These are phyloP conservation scores for Mycena amicta DNA, from an alignment of 768 basidiomycete species.

Conservation along the genomic window DNA sequence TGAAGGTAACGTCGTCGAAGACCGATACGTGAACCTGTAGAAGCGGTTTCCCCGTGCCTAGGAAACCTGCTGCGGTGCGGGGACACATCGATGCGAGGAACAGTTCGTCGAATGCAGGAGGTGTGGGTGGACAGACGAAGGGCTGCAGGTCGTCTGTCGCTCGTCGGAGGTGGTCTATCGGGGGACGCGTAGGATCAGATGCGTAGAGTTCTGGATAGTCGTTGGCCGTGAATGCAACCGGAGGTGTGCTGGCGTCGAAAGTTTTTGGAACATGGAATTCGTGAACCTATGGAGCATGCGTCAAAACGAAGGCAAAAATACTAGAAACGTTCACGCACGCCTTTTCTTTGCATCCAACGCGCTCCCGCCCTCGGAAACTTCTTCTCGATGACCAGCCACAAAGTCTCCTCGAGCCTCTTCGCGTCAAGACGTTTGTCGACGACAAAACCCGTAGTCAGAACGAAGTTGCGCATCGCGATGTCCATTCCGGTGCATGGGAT, in stretches of 20 bases:
- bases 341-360: neutral
- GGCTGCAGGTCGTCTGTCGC: neutral
- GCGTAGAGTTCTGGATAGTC: constrained; percentile 7
- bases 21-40: constrained; percentile 9
- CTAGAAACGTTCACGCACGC: neutral
- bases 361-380: neutral
- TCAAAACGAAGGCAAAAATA: too few species aligned
- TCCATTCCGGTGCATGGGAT: neutral
- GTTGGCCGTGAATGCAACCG: constrained; percentile 6
- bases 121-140: neutral
- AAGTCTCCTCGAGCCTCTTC: neutral
- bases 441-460: neutral
- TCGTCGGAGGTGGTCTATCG: neutral
- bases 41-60: constrained; percentile 8
- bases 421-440: neutral
- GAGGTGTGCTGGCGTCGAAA: neutral
- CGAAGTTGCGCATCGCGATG: neutral
- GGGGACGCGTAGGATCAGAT: neutral
- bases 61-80: neutral
- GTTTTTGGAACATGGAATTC: constrained; percentile 11
- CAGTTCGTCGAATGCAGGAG: constrained; percentile 1
- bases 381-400: neutral
- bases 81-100: constrained; percentile 8
- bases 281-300: constrained; percentile 9
- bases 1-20: constrained; percentile 14